Base-by-base conservation (phyloP, 192 early-diverging fungal genomes). In the Nowakowskiella sp. region DNA sequence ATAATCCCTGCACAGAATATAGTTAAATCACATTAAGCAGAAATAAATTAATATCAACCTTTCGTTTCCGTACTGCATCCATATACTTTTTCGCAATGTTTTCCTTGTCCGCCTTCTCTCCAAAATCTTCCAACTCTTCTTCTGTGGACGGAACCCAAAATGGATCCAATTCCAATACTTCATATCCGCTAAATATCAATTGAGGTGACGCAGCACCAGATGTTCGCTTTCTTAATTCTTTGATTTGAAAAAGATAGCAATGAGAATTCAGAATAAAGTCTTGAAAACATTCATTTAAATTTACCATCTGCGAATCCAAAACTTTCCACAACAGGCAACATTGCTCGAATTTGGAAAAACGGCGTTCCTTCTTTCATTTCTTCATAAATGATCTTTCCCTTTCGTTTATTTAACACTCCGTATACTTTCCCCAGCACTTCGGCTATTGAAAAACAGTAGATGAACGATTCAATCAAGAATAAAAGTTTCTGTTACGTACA, bases 61-160 rank as follows among this genome's bases (percentile, higher is more conserved):
- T 99, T 44, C 94, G 82, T 70, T 86, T 86, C 49, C 97, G 67
- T 19, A 99, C 93, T 29, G 65, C 75, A 23, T 99, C 93, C 88
- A 99, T 91, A 63, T 99, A 97, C 66, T 85, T 89, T 54, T 88
- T 92, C 24, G 93, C 94, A 16, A 91, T 58, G 54, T 97, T 99
- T 42, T 99, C 97, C 7, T 87, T 57, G 53, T 97, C 97, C 0
- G 94, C 90, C 73, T 95, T 97, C 47, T 94, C 93, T 28, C 97
- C 94, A 47, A 97, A 59, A 64, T 99, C 97, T 64, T 99, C 96
- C 49, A 99, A 70, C 69, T 97, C 93, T 66, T 96, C 92, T 55
- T 92, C 85, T 2, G 97, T 97, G 3, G 83, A 90, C 4, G 97
- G 97, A 3, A 94, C 92, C 97, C 94, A 99, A 76, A 93, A 97